Evolutionary conservation across 2,329 filamentous ascomycete genomes (phyloP), one percentile per base, ranked within the genome.

Genomic region (Colletotrichum noveboracense): DNA sequence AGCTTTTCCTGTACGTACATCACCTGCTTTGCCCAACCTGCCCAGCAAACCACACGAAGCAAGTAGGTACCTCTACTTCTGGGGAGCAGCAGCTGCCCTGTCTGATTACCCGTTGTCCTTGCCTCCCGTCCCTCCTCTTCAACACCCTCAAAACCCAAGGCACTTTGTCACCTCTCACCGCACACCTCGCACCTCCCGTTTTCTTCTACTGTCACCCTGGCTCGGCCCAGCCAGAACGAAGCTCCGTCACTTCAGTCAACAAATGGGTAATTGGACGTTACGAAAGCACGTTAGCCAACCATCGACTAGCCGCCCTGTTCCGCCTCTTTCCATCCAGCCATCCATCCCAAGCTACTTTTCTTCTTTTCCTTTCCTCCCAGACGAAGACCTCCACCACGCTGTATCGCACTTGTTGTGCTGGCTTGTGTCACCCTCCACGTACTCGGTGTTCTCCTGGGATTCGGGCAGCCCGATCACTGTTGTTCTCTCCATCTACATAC

Each of bases 271-370:
- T 36, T 18, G 38, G n/a, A 36, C 14, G 61, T 43, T 13, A n/a
- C 5, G n/a, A 38, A 58, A 10, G 55, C 48, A 52, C 55, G 9
- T 6, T 16, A 36, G 36, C 62, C 62, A 55, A 68, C 69, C 73
- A 62, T 24, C 34, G 32, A 26, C 43, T 48, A 67, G 69, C 69
- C 70, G 70, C 56, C 43, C 28, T 55, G 64, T 69, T 69, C 70
- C 74, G 70, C 68, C 65, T 69, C 74, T 69, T 73, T 55, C 70
- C 70, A 72, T 65, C 34, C 38, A 52, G n/a, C 52, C 18, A 14
- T 34, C 30, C 61, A 28, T 38, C 43, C 7, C 38, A 26, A 7
- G 16, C 26, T 32, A 10, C 21, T 28, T 65, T 69, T n/a, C 18
- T 48, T 38, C 52, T 30, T 28, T 36, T 24, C 10, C 36, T 18